phyloP scores from a whole-genome alignment of 495 filamentous ascomycete genomes.

The Entonaema liquescens region DNA sequence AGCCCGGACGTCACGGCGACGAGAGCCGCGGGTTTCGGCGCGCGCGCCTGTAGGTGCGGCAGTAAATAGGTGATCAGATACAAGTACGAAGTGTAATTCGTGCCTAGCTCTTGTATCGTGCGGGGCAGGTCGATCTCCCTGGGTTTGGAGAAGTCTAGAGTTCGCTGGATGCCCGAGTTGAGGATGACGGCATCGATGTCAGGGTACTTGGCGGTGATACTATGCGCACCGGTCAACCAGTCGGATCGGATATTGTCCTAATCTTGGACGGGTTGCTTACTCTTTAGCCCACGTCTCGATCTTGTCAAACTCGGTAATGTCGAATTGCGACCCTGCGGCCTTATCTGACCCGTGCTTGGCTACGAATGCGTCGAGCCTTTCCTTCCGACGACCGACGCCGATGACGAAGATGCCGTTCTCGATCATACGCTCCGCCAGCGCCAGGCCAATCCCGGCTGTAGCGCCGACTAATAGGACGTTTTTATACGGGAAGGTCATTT shows the following conservation, averaged over 20 bases:
- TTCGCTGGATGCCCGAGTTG: constrained; percentile 67
- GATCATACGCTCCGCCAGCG: constrained; percentile 70
- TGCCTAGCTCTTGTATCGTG: constrained; percentile 65
- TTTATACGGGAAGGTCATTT: constrained; percentile 70
- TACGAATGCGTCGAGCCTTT: constrained; percentile 70
- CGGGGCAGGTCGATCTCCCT: constrained; percentile 61
- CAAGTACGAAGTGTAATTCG: constrained; percentile 73
- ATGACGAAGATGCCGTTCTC: constrained; percentile 68
- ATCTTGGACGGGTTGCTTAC: constrained; percentile 40
- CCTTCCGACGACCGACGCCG: constrained; percentile 70
- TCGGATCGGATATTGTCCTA: no score
- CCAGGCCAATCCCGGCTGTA: constrained; percentile 75
- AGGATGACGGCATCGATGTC: constrained; percentile 64
- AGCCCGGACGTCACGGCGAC: constrained; percentile 63
- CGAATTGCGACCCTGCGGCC: constrained; percentile 62
- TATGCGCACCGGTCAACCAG: constrained; percentile 30
- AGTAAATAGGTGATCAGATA: constrained; percentile 69
- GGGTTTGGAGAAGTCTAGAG: constrained; percentile 69
- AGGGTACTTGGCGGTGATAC: constrained; percentile 65
- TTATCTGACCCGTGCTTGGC: constrained; percentile 66
- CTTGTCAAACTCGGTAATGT: constrained; percentile 68
- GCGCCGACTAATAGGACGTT: constrained; percentile 76
- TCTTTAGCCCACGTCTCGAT: constrained; percentile 65
- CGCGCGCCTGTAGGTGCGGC: constrained; percentile 62
- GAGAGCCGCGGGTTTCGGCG: constrained; percentile 49